Evolutionary conservation across 2,329 filamentous ascomycete species (phyloP), one percentile per base, ranked within the genome.

Genomic region (Beauveria scarabaeidicola): DNA sequence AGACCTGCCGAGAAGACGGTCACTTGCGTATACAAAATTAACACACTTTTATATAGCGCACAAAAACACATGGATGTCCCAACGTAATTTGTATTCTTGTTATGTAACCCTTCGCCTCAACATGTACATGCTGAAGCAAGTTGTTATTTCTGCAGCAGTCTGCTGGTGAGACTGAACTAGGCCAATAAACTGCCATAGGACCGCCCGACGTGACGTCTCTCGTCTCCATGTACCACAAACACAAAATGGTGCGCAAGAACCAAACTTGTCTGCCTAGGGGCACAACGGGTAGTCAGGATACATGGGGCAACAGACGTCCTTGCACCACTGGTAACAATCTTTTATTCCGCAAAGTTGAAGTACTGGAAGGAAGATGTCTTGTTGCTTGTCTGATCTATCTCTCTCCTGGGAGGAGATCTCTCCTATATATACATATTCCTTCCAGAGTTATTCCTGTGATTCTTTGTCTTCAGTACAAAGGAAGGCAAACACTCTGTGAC

Each of bases 311-410:
- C 60, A 61, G 27, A 61, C 43, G 1, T 15, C n/a, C 5, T 13
- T 21, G 55, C 60, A 61, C 60, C 60, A 61, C 11, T 46, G n/a
- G 8, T 54, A 54, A n/a, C 60, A 61, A 21, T 61, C 15, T n/a
- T 59, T 59, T 9, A 61, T 61, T 2, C 29, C 60, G 36, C 60
- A 61, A 8, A n/a, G n/a, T n/a, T n/a, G n/a, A n/a, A n/a, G n/a
- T n/a, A n/a, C n/a, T 23, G 4, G 23, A 23, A 23, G 23, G 23
- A 23, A 23, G 23, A 23, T 23, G 23, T 23, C 23, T 23, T 3
- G 4, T 23, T 23, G n/a, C n/a, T n/a, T n/a, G n/a, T 23, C 23
- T 23, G 3, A 23, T 23, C 23, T 23, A 23, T 3, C 23, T 23
- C 23, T 3, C 23, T n/a, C n/a, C n/a, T n/a, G 4, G 23, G 23